Base-by-base conservation (phyloP, 345 rosid genomes). In the Lepidium didymum region DNA sequence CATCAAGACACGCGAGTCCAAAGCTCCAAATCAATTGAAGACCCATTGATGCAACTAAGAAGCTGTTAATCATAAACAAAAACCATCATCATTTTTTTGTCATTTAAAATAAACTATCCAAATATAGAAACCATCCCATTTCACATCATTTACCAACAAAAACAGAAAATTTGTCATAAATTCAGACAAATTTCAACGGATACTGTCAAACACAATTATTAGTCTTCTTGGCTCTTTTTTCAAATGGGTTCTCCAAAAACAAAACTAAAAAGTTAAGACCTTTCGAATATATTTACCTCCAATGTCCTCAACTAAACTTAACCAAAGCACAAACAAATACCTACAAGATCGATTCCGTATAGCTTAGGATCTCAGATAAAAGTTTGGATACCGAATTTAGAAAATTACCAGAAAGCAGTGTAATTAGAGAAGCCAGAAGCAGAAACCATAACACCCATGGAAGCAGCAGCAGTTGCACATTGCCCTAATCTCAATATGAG, bases 41-140 rank as follows among this genome's bases (percentile, higher is more conserved):
- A 61, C 98, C 98, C 98, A 92, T 90, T 3, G 98, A 92, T 38
- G 96, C 97, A 67, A 92, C 84, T 77, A 92, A 88, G 76, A 85
- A 92, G 82, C 97, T 92, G 89, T 68, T 29, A 77, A 68, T 56
- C 77, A 59, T 62, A 38, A n/a, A 3, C 34, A 35, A 33, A 25
- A 41, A 10, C 7, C 8, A 52, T 52, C 61, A 69, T 38, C 41
- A 38, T 7, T 10, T 52, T 0, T 27, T 12, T 15, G 6, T 8
- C 61, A 41, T 54, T 40, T 10, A 9, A 62, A 12, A 18, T 25
- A 29, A 23, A 9, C 9, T 14, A 41, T 54, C 35, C 4, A 56
- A 33, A 12, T 9, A 42, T 2, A 33, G 45, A 57, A 60, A 53
- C n/a, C 36, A 13, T 25, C 10, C 3, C 25, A 23, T 4, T 37